A percentile compares a stretch with the other conserved stretches of the same genome.
phyloP scores from a whole-genome alignment of 345 rosid genomes.

The Populus deltoides region DNA sequence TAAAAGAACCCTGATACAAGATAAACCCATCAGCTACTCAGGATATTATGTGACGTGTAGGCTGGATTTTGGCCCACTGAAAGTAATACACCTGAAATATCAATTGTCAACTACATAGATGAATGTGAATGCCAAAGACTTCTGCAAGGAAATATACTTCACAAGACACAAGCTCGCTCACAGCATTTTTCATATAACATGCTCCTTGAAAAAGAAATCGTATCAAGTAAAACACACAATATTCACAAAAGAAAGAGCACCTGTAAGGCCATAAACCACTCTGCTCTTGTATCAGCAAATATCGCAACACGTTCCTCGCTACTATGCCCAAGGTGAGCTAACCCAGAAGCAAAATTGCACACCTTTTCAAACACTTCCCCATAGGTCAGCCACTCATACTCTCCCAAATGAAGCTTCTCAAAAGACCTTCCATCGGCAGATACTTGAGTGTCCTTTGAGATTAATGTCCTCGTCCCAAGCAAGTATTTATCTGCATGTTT shows the following conservation, averaged over 20 bases:
- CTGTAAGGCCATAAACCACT: constrained; percentile 96
- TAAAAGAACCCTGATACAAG: constrained; percentile 76
- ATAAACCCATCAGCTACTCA: constrained; percentile 3
- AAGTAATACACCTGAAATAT: background rate
- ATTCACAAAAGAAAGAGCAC: constrained; percentile 30
- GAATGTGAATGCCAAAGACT: background rate
- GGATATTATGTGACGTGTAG: background rate
- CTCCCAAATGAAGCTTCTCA: constrained; percentile 95
- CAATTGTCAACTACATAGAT: background rate
- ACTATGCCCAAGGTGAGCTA: constrained; percentile 64
- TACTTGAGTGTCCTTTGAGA: constrained; percentile 65
- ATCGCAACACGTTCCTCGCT: constrained; percentile 85
- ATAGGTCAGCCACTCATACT: constrained; percentile 81
- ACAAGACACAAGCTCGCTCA: background rate
- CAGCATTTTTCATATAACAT: background rate
- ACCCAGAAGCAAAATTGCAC: constrained; percentile 77
- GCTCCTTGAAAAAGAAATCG: background rate
- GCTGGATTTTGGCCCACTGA: background rate
- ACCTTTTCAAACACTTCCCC: constrained; percentile 57
- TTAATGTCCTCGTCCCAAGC: constrained; percentile 74
- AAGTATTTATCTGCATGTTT: constrained; percentile 47
- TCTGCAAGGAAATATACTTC: background rate
- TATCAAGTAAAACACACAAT: background rate
- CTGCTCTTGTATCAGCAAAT: constrained; percentile 90
- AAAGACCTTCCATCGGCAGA: constrained; percentile 63